A percentile compares a stretch with the other conserved stretches of the same genome.
Evolutionary conservation across 306 rosid species (phyloP).

Genomic region (Phaseolus lunatus): DNA sequence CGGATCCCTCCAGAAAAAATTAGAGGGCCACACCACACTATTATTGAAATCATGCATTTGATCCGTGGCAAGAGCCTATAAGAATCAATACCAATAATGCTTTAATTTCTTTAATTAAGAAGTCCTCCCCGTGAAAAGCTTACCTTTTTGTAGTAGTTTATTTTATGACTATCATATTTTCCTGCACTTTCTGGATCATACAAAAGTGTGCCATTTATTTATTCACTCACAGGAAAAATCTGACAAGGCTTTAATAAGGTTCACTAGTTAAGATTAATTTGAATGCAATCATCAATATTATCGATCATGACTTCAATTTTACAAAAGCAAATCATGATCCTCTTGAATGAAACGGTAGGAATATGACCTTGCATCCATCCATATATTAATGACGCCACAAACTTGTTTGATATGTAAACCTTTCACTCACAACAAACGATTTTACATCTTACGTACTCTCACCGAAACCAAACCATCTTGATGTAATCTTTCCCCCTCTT

Average conservation of each 20-base stretch:
- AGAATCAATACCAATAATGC: too few species aligned
- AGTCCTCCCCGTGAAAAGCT: too few species aligned
- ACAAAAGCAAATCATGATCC: constrained; percentile 21
- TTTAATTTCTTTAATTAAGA: too few species aligned
- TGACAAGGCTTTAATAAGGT: constrained; percentile 17
- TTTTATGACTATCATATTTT: background rate
- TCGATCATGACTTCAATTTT: constrained; percentile 8
- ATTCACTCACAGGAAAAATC: constrained; percentile 44
- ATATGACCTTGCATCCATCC: constrained; percentile 27
- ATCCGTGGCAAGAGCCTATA: too few species aligned
- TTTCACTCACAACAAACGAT: constrained; percentile 26
- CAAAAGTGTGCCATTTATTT: constrained; percentile 9
- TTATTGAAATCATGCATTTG: too few species aligned
- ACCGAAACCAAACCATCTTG: constrained; percentile 1
- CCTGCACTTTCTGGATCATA: constrained; percentile 8
- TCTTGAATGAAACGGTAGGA: constrained; percentile 36
- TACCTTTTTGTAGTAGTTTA: background rate
- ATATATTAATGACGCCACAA: background rate
- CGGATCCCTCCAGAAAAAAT: too few species aligned
- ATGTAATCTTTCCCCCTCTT: constrained; percentile 30
- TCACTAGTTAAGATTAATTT: constrained; percentile 6
- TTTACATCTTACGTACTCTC: constrained; percentile 30
- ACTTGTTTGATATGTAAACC: constrained; percentile 18
- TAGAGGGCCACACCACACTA: too few species aligned
- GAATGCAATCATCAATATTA: constrained; percentile 6